Conservation (phyloP, 2,329 filamentous ascomycete species). For the Aspergillus sp. region DNA sequence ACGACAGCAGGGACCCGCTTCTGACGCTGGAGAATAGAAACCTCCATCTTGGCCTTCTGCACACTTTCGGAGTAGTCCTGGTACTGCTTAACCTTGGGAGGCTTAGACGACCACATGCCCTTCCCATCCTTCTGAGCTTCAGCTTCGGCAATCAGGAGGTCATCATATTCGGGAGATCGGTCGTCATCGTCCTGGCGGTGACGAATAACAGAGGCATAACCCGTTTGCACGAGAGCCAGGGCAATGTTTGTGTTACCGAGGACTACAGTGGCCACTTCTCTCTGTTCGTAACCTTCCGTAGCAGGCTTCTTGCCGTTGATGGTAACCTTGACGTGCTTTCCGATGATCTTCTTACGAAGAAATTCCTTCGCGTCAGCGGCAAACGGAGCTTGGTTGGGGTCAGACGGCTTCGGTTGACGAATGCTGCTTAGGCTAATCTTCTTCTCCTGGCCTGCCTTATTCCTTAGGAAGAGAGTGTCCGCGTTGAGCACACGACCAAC, state of each 20-base stretch:
- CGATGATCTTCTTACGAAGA: conserved; percentile 87
- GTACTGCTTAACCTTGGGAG: conserved; percentile 77
- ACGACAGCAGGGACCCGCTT: conserved; percentile 91
- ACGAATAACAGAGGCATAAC: conserved; percentile 89
- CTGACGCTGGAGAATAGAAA: conserved; percentile 82
- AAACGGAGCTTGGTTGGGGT: conserved; percentile 85
- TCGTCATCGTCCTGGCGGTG: conserved; percentile 95
- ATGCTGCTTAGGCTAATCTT: conserved; percentile 90
- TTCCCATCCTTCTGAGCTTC: conserved; percentile 80
- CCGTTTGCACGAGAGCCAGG: conserved; percentile 81
- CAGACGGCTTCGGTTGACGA: conserved; percentile 84
- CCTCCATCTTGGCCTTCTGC: conserved; percentile 93
- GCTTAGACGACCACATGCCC: conserved; percentile 92
- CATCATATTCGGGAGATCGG: conserved; percentile 87
- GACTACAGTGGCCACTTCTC: conserved; percentile 87
- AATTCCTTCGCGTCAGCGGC: conserved; percentile 95
- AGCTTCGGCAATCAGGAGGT: conserved; percentile 46
- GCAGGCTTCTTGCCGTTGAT: conserved; percentile 90
- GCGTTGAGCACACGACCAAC: conserved; percentile 84
- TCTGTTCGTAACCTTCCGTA: conserved; percentile 86
- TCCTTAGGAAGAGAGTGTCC: conserved; percentile 83
- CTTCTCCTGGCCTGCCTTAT: conserved; percentile 82
- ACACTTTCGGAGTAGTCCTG: conserved; percentile 87
- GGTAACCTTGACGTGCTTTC: conserved; percentile 87
- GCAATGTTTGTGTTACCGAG: conserved; percentile 85